Evolutionary conservation across 148 eudicot genomes (phyloP).

Genomic region (Rhododendron griersonianum): DNA sequence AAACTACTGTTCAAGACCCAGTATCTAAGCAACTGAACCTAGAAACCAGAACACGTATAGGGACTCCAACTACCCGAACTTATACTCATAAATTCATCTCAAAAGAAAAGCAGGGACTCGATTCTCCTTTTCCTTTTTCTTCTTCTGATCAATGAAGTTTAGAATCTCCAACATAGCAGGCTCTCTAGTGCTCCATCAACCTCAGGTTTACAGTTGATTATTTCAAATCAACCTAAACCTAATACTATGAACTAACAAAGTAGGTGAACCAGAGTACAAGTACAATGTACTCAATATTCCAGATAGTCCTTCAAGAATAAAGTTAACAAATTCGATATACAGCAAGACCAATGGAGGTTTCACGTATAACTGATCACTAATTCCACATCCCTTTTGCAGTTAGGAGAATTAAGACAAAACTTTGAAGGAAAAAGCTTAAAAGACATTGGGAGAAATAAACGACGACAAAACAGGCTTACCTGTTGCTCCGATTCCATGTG

Average conservation of each 20-base stretch:
- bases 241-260: background rate
- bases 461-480: conserved; percentile 1
- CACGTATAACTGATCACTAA: background rate
- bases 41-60: background rate
- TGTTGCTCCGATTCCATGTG: background rate
- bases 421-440: background rate
- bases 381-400: background rate
- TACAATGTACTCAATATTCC: background rate
- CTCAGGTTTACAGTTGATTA: background rate
- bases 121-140: background rate
- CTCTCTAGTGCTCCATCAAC: background rate
- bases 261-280: background rate
- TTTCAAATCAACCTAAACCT: background rate
- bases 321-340: background rate
- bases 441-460: background rate
- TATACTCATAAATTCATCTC: background rate
- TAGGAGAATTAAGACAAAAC: background rate
- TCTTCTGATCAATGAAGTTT: background rate
- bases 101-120: background rate
- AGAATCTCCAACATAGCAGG: background rate
- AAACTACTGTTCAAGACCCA: background rate
- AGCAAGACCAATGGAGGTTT: background rate
- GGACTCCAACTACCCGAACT: background rate
- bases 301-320: background rate
- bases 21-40: background rate